Base-by-base conservation (phyloP, 2,329 filamentous ascomycete genomes). In the Penicillium griseofulvum region DNA sequence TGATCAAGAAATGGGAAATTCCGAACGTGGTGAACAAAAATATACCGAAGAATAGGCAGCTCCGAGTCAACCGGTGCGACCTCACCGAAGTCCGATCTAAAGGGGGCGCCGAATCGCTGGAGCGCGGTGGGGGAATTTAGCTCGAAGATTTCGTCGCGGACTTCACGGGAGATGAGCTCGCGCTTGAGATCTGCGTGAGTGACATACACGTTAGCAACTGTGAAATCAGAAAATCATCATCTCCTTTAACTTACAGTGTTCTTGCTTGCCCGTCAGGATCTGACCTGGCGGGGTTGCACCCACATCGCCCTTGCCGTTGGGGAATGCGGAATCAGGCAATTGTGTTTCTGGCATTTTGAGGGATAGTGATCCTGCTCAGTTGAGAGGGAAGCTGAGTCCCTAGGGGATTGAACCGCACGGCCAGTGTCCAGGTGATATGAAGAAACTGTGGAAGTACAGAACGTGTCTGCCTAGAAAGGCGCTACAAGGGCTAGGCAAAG, bases 1-100 rank as follows among this genome's bases (percentile, higher is more conserved):
- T 96, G 91, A 75, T 99, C 91, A 61, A 99, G 83, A 70, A 99
- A 99, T 1, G 94, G 94, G 68, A 99, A 99, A 68, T 97, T 95
- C 68, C 94, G 91, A 56, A 99, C 86, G 86, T 97, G 92, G 71
- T 97, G 89, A 52, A 97, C 94, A 71, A 99, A 99, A 69, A 99
- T 96, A 77, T 94, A 97, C 62, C 94, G 86, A 58, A 99, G 80
- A 59, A 99, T 88, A 17, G 94, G 94, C 28, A 99, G 81, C 66
- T 97, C 93, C 2, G 92, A 97, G 70, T 99, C 91, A 57, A 96
- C 83, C 14, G 94, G 94, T 4, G 91, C 88, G 24, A 99, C 88
- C 74, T 99, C 94, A 60, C 94, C 94, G 57, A 88, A 87, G 50
- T 96, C 90, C 44, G 92, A 97, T 71, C 85, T 88, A 79, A 99